Conservation (phyloP, 768 basidiomycete genomes). For the Pleurotus cornucopiae region DNA sequence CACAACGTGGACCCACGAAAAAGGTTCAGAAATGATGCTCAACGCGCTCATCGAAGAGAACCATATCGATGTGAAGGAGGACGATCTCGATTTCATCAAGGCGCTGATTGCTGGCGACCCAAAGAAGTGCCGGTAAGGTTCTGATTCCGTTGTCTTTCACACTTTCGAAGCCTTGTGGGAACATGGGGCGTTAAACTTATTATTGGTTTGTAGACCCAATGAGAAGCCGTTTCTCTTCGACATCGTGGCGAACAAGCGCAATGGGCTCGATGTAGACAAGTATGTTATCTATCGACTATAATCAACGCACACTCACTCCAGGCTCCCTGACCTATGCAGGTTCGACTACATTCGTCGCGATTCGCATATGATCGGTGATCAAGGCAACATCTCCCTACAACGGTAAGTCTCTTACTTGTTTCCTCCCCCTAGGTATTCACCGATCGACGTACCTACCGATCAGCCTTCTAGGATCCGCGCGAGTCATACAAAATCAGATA, state of each 20-base stretch:
- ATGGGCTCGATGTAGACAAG: slow-evolving; percentile 89
- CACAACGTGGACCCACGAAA: slow-evolving; percentile 67
- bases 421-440: not conserved
- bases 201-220: slow-evolving; percentile 18
- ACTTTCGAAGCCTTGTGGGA: not conserved
- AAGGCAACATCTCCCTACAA: slow-evolving; percentile 44
- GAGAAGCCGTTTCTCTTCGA: slow-evolving; percentile 79
- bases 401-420: slow-evolving; percentile 28
- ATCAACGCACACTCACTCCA: too few relatives aligned
- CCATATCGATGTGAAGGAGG: slow-evolving; percentile 38
- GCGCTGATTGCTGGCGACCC: slow-evolving; percentile 72
- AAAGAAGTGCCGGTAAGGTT: slow-evolving; percentile 46
- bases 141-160: not conserved
- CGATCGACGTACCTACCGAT: not conserved
- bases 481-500: slow-evolving; percentile 71
- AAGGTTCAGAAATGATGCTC: slow-evolving; percentile 82
- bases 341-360: slow-evolving; percentile 84
- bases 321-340: slow-evolving; percentile 26
- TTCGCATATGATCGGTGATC: slow-evolving; percentile 65
- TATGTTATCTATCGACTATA: slow-evolving; percentile 21
- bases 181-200: too few relatives aligned
- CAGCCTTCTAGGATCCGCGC: slow-evolving; percentile 70
- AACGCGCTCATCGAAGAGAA: slow-evolving; percentile 61
- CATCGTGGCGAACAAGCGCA: slow-evolving; percentile 78
- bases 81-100: slow-evolving; percentile 63